A percentile compares a stretch with the other conserved stretches of the same genome.
phyloP scores from a whole-genome alignment of 192 early-diverging fungal genomes.

The Podochytrium sp. region DNA sequence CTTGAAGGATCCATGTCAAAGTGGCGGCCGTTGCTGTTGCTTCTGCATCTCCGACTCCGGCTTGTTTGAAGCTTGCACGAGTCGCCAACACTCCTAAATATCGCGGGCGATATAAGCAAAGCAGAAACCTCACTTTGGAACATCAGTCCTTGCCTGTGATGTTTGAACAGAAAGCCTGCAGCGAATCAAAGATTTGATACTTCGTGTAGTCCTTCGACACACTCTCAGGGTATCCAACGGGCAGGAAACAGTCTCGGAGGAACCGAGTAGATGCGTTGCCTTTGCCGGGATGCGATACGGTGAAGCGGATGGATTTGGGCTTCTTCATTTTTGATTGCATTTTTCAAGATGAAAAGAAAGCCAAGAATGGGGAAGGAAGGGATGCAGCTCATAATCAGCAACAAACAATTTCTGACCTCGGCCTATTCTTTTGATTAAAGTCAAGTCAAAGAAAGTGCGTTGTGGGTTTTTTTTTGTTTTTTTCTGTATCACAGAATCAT shows the following conservation, averaged over 20 bases:
- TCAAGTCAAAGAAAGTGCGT: too few relatives aligned
- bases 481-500: neutral
- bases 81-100: conserved; percentile 40
- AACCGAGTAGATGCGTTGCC: conserved; percentile 1
- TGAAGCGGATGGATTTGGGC: neutral
- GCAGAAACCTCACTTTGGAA: too few relatives aligned
- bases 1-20: conserved; percentile 38
- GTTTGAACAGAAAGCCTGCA: conserved; percentile 34
- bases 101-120: neutral
- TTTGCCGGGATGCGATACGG: neutral
- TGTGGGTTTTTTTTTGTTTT: neutral
- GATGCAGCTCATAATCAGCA: too few relatives aligned
- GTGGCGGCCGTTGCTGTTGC: conserved; percentile 34
- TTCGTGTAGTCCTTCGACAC: conserved; percentile 43
- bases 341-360: too few relatives aligned
- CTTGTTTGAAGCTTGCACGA: conserved; percentile 26
- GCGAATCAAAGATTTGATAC: conserved; percentile 50
- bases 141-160: conserved; percentile 28
- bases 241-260: conserved; percentile 39
- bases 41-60: conserved; percentile 43
- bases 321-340: too few relatives aligned
- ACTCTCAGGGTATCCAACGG: conserved; percentile 36
- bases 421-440: too few relatives aligned
- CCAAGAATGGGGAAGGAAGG: too few relatives aligned
- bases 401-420: too few relatives aligned